Conservation (phyloP, 2,329 filamentous ascomycete genomes). For the Camillea tinctor region DNA sequence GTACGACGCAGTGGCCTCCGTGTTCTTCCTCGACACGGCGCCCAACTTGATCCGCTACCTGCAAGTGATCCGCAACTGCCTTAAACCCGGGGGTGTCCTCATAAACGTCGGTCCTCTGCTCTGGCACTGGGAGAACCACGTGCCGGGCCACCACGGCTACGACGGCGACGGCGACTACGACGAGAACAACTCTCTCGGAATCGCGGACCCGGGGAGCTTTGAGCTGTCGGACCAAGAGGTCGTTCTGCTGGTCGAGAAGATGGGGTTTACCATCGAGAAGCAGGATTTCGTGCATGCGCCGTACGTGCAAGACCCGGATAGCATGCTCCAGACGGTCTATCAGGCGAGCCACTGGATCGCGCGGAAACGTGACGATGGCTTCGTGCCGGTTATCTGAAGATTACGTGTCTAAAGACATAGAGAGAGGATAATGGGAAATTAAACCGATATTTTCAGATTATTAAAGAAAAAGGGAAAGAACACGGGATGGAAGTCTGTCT, state of each 20-base stretch:
- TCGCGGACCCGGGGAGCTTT: conserved; percentile 85
- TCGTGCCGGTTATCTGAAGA: conserved; percentile 5
- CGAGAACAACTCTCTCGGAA: conserved; percentile 57
- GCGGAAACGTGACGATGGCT: conserved; percentile 55
- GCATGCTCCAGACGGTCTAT: conserved; percentile 85
- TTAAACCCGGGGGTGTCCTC: conserved; percentile 76
- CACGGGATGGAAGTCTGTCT: not conserved
- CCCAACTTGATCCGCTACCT: conserved; percentile 91
- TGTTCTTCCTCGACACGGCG: conserved; percentile 97
- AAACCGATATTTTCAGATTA: not conserved
- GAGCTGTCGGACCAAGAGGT: conserved; percentile 92
- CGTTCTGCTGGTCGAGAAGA: conserved; percentile 65
- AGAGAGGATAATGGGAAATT: not conserved
- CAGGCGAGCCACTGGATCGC: conserved; percentile 82
- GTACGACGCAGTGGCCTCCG: conserved; percentile 82
- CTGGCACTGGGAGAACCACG: conserved; percentile 90
- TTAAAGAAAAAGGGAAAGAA: not conserved
- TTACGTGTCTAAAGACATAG: not conserved
- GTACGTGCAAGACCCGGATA: conserved; percentile 82
- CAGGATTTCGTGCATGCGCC: conserved; percentile 65
- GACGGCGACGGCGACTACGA: conserved; percentile 52
- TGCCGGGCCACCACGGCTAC: conserved; percentile 55
- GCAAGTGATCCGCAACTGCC: conserved; percentile 74
- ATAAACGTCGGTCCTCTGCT: conserved; percentile 88
- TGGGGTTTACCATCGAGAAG: conserved; percentile 75